Evolutionary conservation across 225 moss, liverwort and hornwort genomes (phyloP), one percentile per base, ranked within the genome.

Genomic region (Asterella californica): DNA sequence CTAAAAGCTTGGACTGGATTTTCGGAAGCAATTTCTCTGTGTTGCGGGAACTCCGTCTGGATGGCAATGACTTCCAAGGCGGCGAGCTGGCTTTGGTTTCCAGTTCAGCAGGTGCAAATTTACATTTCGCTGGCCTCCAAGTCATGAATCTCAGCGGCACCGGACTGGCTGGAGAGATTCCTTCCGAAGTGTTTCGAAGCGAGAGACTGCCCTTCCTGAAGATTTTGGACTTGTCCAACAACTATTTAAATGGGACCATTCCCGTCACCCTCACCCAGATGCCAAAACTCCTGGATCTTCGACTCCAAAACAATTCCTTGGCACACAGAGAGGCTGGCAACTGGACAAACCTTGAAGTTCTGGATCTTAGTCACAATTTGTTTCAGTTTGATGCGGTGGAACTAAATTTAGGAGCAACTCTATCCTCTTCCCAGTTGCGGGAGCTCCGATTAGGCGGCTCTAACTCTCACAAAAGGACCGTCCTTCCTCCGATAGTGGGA

Each of bases 11-110:
- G 0, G 32, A 59, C 54, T n/a, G 57, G 19, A 0, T 71, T 25
- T 19, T 71, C 2, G 0, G 45, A 50, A 46, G 46, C 15, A 61
- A 71, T 6, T 46, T 72, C 18, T 2, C 61, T 22, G 54, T 42
- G 2, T 76, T 82, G 67, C 48, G 25, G 67, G 76, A 82, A 36
- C 82, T 82, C 54, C 63, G 64, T 2, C 24, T 77, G 65, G 21
- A 47, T 33, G 54, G 50, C 5, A 82, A 82, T 32, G 14, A 67
- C 11, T 70, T 82, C 24, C 47, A 42, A 25, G 68, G 47, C 8
- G 69, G 54, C n/a, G 63, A 2, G 0, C 25, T 46, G 15, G 70
- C 21, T 1, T 5, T 24, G 38, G 42, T 8, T 24, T 67, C 18
- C 0, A 4, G 18, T 2, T 67, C 33, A 10, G 2, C 15, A 15